Conservation (phyloP, 2,329 filamentous ascomycete genomes). For the Plenodomus biglobosus region DNA sequence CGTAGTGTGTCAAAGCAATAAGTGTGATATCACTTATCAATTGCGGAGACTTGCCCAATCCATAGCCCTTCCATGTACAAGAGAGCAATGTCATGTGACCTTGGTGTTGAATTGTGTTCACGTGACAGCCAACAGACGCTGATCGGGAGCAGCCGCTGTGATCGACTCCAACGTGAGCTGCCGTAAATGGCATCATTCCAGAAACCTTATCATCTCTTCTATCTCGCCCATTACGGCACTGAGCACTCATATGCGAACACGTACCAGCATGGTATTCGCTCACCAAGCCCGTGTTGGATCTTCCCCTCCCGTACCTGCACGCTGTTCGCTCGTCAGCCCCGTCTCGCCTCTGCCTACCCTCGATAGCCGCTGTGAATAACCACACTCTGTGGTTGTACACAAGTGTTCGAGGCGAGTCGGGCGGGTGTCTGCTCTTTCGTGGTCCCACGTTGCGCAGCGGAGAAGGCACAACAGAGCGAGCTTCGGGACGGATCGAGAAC, state of each 20-base stretch:
- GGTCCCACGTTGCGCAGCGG: slow-evolving; percentile 30
- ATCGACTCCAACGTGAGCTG: too few species aligned
- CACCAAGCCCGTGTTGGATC: neutral
- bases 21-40: too few species aligned
- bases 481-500: slow-evolving; percentile 26
- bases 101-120: too few species aligned
- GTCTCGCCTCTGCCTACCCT: slow-evolving; percentile 17
- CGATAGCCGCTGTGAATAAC: slow-evolving; percentile 36
- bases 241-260: slow-evolving; percentile 32
- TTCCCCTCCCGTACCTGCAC: slow-evolving; percentile 8
- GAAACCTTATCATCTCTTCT: slow-evolving; percentile 10
- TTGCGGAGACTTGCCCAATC: too few species aligned
- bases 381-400: slow-evolving; percentile 18
- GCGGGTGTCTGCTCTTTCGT: slow-evolving; percentile 12
- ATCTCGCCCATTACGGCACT: slow-evolving; percentile 10
- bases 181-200: slow-evolving; percentile 8
- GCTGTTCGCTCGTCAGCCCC: slow-evolving; percentile 1
- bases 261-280: slow-evolving; percentile 34
- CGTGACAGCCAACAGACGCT: too few species aligned
- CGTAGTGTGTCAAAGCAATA: too few species aligned
- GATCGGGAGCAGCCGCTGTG: slow-evolving; percentile 3
- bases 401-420: slow-evolving; percentile 14
- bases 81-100: too few species aligned
- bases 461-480: slow-evolving; percentile 19
- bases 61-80: too few species aligned